A percentile compares a stretch with the other conserved stretches of the same genome.
Conservation (phyloP, 2,329 filamentous ascomycete species). For the Sclerotinia borealis region DNA sequence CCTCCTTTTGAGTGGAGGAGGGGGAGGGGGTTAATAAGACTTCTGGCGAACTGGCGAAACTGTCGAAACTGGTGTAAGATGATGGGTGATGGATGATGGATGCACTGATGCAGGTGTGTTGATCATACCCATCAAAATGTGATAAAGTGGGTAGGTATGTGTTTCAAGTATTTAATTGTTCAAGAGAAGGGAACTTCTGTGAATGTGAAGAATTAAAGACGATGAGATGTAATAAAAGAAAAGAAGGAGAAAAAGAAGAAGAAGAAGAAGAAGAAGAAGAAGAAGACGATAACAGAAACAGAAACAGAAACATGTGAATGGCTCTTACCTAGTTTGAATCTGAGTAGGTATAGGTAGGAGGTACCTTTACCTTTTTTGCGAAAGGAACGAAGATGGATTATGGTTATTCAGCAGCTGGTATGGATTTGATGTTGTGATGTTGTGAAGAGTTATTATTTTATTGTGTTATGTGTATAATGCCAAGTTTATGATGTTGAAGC, state of each 20-base stretch:
- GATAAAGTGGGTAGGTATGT: neutral
- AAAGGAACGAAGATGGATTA: neutral
- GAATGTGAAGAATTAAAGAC: too few relatives aligned
- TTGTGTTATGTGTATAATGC: too few relatives aligned
- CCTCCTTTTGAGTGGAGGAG: conserved; percentile 8
- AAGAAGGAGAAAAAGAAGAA: too few relatives aligned
- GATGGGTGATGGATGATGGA: neutral
- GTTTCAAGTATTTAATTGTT: neutral
- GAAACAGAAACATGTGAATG: too few relatives aligned
- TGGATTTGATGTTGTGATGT: too few relatives aligned
- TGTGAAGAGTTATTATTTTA: too few relatives aligned
- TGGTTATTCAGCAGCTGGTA: too few relatives aligned
- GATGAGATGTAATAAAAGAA: too few relatives aligned
- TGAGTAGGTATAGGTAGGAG: neutral
- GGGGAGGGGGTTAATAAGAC: neutral
- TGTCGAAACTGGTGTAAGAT: neutral
- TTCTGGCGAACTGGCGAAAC: neutral
- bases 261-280: neutral
- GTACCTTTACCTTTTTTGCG: neutral
- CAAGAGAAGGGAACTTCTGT: too few relatives aligned
- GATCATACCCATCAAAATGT: neutral
- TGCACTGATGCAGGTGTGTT: neutral
- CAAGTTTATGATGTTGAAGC: neutral
- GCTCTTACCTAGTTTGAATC: neutral
- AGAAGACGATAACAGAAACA: neutral